Evolutionary conservation across 768 basidiomycete genomes (phyloP), one percentile per base, ranked within the genome.

Genomic region (Ramaria sp.): DNA sequence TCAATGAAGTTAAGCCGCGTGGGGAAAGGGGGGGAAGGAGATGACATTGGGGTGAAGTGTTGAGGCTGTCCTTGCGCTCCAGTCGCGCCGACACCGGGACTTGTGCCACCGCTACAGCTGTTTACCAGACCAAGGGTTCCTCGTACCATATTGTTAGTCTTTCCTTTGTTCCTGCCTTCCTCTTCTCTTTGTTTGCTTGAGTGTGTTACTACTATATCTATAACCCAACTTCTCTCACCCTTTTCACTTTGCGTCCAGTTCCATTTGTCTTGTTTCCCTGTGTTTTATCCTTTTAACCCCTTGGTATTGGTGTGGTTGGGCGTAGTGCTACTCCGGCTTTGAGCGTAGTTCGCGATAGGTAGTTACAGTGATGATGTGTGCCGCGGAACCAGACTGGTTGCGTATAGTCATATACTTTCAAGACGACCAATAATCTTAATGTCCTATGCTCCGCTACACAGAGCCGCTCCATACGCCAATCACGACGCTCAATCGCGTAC

Each of bases 171-270:
- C 34, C 24, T 30, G 6, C 13, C 48, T n/a, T 6, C 32, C 48
- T 7, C 20, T 36, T 32, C 24, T 12, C 48, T 2, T 47, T 27
- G 25, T 16, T 34, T 37, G 30, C 48, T 36, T 32, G 34, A 32
- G 15, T 50, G 48, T 50, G 30, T 50, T 50, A 50, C 48, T 50
- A 50, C 15, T n/a, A 50, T 50, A 32, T 36, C 45, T 47, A 47
- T 47, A 25, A 25, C 45, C 48, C 48, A 32, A 13, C 48, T 50
- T 32, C 13, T 36, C 48, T 50, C 13, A 13, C 25, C 45, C 20
- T 37, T 15, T 50, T 50, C 45, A 24, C 24, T 47, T 41, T 41
- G 39, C 39, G 25, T 13, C 24, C 45, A 47, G 24, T 47, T 34
- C 42, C 42, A 9, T 44, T 44, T n/a, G 1, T 30, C 45, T 30